Base-by-base conservation (phyloP, 2,329 filamentous ascomycete genomes). In the Xylaria multiplex region DNA sequence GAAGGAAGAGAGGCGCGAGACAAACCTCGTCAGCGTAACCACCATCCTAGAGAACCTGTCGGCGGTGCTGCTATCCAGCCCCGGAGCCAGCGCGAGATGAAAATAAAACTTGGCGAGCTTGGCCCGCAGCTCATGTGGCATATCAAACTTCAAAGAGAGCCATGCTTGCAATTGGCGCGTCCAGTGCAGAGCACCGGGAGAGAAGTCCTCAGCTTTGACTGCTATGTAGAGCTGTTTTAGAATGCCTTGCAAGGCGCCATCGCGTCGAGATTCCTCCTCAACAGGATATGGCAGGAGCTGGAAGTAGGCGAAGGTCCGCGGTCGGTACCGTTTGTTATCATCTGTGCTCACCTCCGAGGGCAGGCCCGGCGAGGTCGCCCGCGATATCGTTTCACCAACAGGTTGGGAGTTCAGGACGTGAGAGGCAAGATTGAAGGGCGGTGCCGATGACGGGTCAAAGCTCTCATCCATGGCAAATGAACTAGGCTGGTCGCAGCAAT, bases 1-100 rank as follows among this genome's bases (percentile, higher is more conserved):
- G 8, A 22, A 22, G 49, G 32, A 5, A 30, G 35, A 19, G 46
- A 46, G 67, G 52, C 43, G 52, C 60, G 45, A 48, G 62, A 82
- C 90, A 79, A 81, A 96, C 93, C 96, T 96, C n/a, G 94, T 97
- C 72, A 99, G 82, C 11, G 93, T 90, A 79, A 97, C 91, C 75
- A 98, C 95, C 94, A 98, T 98, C 83, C 93, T 96, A 52, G 95
- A 88, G 78, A 99, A 99, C 66, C 95, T 88, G 80, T 99, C 96
- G 4, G 93, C 87, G 8, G 94, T 89, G 65, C 85, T 86, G 58
- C 88, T 86, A 75, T 98, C 95, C 62, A 99, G 85, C 3, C 96
- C 96, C 0, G 95, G 96, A 32, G 96, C 93, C 67, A 99, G 85
- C 5, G 93, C 87, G 65, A 99, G 90, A 81, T 97, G 93, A 80